Evolutionary conservation across 371 early-diverging fungal genomes (phyloP), one percentile per base, ranked within the genome.

Genomic region (Umbelopsis sp.): DNA sequence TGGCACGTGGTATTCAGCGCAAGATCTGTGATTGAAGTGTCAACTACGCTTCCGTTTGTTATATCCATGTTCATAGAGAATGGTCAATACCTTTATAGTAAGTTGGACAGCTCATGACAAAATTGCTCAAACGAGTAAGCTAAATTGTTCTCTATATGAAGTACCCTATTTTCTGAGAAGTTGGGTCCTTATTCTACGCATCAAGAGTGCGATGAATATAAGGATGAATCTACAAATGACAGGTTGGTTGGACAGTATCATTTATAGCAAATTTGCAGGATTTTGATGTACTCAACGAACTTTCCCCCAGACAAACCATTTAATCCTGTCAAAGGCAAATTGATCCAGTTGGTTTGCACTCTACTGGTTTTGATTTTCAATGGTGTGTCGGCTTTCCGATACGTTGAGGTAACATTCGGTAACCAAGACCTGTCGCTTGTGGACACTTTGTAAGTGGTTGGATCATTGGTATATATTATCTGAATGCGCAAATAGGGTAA

Each of bases 311-410:
- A 78, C 35, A 84, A 82, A 48, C 81, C 82, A 11, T 74, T 82
- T 9, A 85, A 89, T 72, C 80, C 86, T 5, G 80, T 91, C 18
- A 86, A 81, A 20, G 85, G 87, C 37, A 87, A 87, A 53, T 57
- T 91, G 37, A 79, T 90, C 20, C 74, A 87, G 12, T 76, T 93
- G 32, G 76, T 90, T n/a, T 80, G 84, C 20, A 88, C 87, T 6
- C 72, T 92, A 38, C 38, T 89, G n/a, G 82, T 80, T 0, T 77
- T 93, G 48, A 57, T 93, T 12, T 94, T 91, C 71, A 85, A 88
- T 66, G 91, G 85, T 18, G 78, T 89, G 79, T 88, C 91, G 22
- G 80, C 87, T 7, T 91, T 93, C 67, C 85, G 90, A 46, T 92
- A 87, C 69, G 81, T 83, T 38, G 93, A 93, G 63, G 78, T 82